phyloP scores from a whole-genome alignment of 2,329 filamentous ascomycete genomes.

The Parafenestella ontariensis region DNA sequence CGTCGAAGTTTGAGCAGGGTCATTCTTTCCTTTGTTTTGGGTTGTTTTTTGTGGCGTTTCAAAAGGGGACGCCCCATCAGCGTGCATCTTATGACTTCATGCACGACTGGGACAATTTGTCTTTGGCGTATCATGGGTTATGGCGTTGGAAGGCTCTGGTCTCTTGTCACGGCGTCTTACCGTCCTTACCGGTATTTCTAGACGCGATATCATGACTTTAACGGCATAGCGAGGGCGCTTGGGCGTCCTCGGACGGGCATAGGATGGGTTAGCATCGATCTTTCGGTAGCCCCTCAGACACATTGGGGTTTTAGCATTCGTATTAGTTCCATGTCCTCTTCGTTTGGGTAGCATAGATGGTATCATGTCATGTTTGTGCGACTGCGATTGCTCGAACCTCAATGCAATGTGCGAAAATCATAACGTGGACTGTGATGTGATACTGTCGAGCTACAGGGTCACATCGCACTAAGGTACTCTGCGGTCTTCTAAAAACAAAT shows the following conservation, averaged over 20 bases:
- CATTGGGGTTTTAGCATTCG: not conserved
- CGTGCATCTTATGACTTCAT: not conserved
- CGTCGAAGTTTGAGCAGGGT: not conserved
- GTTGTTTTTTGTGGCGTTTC: not conserved
- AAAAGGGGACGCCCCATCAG: not conserved
- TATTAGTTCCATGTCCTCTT: not conserved
- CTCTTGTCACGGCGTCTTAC: not conserved
- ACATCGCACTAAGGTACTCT: too few relatives aligned
- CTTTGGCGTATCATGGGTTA: not conserved
- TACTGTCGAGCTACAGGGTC: too few relatives aligned
- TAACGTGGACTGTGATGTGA: too few relatives aligned
- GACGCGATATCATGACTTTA: not conserved
- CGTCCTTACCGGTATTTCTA: conserved; percentile 9
- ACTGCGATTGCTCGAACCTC: not conserved
- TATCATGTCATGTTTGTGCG: not conserved
- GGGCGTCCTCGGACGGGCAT: conserved; percentile 4
- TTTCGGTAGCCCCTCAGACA: not conserved
- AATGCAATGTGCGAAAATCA: too few relatives aligned
- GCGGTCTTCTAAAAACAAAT: too few relatives aligned
- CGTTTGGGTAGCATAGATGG: not conserved
- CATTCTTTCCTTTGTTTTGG: not conserved
- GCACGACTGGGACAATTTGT: not conserved
- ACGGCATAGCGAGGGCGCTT: conserved; percentile 30
- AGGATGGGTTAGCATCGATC: not conserved
- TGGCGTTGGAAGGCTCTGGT: conserved; percentile 5